Conservation (phyloP, 2,329 filamentous ascomycete species). For the Trichoderma koningiopsis region DNA sequence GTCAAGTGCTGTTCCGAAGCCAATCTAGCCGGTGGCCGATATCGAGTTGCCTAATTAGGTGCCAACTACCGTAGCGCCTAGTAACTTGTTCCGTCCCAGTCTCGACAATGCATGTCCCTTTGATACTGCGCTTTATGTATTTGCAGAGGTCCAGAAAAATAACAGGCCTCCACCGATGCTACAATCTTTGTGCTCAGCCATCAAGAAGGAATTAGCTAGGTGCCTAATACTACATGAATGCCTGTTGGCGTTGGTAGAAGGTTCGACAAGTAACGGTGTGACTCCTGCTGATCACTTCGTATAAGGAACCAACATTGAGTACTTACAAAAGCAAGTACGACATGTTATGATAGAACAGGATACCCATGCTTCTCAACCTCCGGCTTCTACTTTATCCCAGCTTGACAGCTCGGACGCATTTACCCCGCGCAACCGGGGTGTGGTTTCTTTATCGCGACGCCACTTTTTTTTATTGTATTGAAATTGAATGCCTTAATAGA, state of each 20-base stretch:
- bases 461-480: neutral
- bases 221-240: neutral
- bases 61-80: slow-evolving; percentile 2
- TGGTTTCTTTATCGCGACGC: neutral
- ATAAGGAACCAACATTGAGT: neutral
- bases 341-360: too few relatives aligned
- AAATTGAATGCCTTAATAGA: neutral
- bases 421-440: slow-evolving; percentile 11
- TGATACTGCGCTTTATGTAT: neutral
- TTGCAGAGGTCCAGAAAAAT: neutral
- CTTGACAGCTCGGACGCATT: neutral
- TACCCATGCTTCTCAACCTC: neutral
- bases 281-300: neutral
- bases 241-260: neutral
- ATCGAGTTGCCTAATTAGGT: slow-evolving; percentile 19
- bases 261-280: neutral
- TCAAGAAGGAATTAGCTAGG: neutral
- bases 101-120: neutral
- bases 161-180: neutral
- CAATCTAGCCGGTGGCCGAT: neutral
- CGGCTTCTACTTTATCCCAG: neutral
- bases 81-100: neutral
- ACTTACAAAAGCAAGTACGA: too few relatives aligned
- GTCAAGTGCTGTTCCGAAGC: neutral
- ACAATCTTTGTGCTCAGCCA: neutral